Percentiles rank a stretch among this genome's conserved stretches.
Conservation (phyloP, 345 rosid genomes). For the Pugionium dolabratum region DNA sequence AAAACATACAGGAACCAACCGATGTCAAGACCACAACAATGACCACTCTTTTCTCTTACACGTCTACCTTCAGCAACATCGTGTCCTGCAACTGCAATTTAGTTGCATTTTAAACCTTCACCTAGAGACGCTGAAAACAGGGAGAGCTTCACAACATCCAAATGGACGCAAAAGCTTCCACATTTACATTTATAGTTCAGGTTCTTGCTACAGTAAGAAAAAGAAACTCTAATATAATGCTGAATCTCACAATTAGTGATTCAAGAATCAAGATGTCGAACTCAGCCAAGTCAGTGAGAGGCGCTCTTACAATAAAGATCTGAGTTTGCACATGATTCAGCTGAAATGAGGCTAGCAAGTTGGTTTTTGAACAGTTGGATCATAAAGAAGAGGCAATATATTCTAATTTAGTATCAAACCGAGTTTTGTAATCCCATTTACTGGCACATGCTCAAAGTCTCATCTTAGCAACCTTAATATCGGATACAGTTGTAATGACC, state of each 20-base stretch:
- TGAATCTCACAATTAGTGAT: neutral
- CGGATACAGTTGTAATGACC: neutral
- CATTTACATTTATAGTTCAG: too few relatives aligned
- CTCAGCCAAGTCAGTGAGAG: too few relatives aligned
- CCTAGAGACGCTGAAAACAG: neutral
- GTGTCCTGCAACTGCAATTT: constrained; percentile 49
- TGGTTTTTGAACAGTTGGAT: neutral
- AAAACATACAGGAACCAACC: constrained; percentile 85
- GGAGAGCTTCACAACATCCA: neutral
- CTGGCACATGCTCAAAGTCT: neutral
- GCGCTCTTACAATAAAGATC: neutral
- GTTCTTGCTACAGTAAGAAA: too few relatives aligned
- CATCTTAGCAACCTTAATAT: neutral
- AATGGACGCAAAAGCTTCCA: too few relatives aligned
- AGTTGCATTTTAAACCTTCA: neutral
- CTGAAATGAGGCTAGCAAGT: constrained; percentile 1
- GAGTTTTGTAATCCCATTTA: neutral
- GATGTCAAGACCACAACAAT: constrained; percentile 76
- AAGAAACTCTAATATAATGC: too few relatives aligned
- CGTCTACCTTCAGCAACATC: constrained; percentile 53
- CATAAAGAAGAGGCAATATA: neutral
- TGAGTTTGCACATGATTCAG: neutral
- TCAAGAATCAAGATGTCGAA: constrained; percentile 1
- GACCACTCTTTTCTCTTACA: constrained; percentile 53
- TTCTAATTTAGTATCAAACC: neutral